Conservation (phyloP, 1,284 basidiomycete genomes). For the Sporisorium exsertum region DNA sequence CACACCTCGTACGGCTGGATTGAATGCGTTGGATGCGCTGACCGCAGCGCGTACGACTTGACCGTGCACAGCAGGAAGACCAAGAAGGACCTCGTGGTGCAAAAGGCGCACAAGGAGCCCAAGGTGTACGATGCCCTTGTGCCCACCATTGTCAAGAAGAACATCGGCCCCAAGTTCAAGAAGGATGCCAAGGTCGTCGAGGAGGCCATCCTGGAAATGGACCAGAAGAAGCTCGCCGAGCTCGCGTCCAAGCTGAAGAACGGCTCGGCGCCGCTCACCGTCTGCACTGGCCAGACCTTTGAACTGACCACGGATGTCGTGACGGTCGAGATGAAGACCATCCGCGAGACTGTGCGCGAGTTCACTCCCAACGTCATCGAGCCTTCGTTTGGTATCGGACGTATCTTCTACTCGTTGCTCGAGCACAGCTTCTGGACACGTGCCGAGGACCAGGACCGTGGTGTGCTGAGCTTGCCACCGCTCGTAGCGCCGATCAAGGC, state of each 20-base stretch:
- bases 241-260: constrained; percentile 79
- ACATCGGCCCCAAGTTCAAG: constrained; percentile 89
- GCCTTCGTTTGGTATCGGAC: constrained; percentile 96
- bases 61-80: constrained; percentile 74
- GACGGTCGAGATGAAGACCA: constrained; percentile 84
- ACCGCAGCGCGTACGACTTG: constrained; percentile 93
- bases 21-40: constrained; percentile 99
- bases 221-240: constrained; percentile 78
- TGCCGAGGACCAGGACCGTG: constrained; percentile 76
- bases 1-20: constrained; percentile 96
- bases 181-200: constrained; percentile 82
- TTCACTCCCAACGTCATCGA: constrained; percentile 98
- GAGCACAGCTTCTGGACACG: constrained; percentile 97
- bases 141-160: constrained; percentile 86
- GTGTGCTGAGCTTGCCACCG: constrained; percentile 86
- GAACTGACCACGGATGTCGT: constrained; percentile 81
- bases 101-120: constrained; percentile 86
- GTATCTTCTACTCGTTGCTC: constrained; percentile 91
- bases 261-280: constrained; percentile 73
- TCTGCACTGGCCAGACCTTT: constrained; percentile 75
- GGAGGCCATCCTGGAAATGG: constrained; percentile 78
- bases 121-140: constrained; percentile 80
- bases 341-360: constrained; percentile 93
- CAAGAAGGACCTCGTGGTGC: constrained; percentile 78
- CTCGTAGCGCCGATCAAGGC: constrained; percentile 96